These are phyloP conservation scores for Fusarium sp. DNA, from an alignment of 2,329 filamentous ascomycete species.

Conservation along the genomic window DNA sequence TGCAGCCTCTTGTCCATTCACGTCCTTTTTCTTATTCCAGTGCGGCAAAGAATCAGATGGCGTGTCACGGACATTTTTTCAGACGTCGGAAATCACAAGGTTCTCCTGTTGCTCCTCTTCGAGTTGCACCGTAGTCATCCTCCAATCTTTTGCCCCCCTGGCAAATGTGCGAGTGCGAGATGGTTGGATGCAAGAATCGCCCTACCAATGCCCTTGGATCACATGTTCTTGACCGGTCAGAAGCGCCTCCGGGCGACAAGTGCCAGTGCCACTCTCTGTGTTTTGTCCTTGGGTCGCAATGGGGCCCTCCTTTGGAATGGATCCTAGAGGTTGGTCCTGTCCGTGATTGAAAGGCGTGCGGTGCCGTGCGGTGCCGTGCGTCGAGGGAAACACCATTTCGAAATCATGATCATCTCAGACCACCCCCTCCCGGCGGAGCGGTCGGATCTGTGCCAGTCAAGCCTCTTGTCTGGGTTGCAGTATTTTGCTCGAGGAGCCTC, in stretches of 20 bases:
- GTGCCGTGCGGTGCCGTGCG: neutral
- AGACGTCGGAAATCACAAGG: conserved; percentile 24
- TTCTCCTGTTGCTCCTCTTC: conserved; percentile 7
- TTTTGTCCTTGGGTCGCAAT: conserved; percentile 1
- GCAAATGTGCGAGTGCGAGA: conserved; percentile 23
- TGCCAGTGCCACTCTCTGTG: conserved; percentile 30
- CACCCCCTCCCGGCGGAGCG: neutral
- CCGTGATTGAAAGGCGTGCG: neutral
- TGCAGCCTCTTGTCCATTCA: conserved; percentile 21
- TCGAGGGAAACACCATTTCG: neutral
- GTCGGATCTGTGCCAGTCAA: neutral
- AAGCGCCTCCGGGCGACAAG: conserved; percentile 20
- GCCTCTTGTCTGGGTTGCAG: neutral
- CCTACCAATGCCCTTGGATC: conserved; percentile 23
- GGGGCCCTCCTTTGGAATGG: conserved; percentile 7
- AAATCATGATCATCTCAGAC: conserved; percentile 16
- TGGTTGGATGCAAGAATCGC: conserved; percentile 27
- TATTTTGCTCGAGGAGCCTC: conserved; percentile 3
- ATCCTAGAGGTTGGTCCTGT: neutral
- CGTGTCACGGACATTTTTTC: conserved; percentile 6
- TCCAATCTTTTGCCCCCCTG: conserved; percentile 31
- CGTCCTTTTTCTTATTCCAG: neutral
- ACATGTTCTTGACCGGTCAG: conserved; percentile 35
- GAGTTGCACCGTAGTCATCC: conserved; percentile 18
- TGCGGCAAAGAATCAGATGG: conserved; percentile 11